Evolutionary conservation across 441 rosid genomes (phyloP).

Genomic region (Iberis amara): DNA sequence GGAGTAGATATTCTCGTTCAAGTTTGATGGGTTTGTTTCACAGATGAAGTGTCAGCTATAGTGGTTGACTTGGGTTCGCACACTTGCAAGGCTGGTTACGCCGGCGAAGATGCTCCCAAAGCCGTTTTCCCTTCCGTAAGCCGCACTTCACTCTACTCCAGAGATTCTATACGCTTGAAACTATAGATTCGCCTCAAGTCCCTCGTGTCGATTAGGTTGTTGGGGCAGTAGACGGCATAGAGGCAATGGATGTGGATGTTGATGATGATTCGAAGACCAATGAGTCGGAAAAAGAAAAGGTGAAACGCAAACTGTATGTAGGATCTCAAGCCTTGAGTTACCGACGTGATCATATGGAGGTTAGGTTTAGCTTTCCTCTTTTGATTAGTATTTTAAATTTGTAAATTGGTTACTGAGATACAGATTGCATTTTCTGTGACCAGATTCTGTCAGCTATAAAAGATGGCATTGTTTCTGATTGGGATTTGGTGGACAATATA

Average conservation of each 20-base stretch:
- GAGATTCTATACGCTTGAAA: slow-evolving; percentile 11
- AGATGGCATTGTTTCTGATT: slow-evolving; percentile 90
- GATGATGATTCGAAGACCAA: slow-evolving; percentile 51
- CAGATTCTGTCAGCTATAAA: slow-evolving; percentile 80
- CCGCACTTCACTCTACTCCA: slow-evolving; percentile 7
- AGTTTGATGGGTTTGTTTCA: slow-evolving; percentile 14
- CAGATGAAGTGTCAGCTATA: slow-evolving; percentile 98
- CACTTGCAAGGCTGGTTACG: slow-evolving; percentile 99
- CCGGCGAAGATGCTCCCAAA: slow-evolving; percentile 99
- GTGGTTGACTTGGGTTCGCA: slow-evolving; percentile 96
- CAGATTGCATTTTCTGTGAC: slow-evolving; percentile 7
- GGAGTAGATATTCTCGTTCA: neutral
- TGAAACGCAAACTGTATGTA: slow-evolving; percentile 70
- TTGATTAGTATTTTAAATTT: neutral
- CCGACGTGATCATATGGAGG: slow-evolving; percentile 97
- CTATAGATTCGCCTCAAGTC: neutral
- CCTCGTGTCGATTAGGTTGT: slow-evolving; percentile 56
- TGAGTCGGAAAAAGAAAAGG: slow-evolving; percentile 55
- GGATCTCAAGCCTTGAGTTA: slow-evolving; percentile 87
- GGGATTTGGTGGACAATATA: slow-evolving; percentile 92
- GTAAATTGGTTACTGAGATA: slow-evolving; percentile 4
- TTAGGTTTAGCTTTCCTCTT: slow-evolving; percentile 24
- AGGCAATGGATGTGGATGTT: slow-evolving; percentile 75
- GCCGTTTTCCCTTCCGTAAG: slow-evolving; percentile 98
- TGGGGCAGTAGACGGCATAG: slow-evolving; percentile 67